Conservation (phyloP, 2,329 filamentous ascomycete species). For the Verticillium zaregamsianum region DNA sequence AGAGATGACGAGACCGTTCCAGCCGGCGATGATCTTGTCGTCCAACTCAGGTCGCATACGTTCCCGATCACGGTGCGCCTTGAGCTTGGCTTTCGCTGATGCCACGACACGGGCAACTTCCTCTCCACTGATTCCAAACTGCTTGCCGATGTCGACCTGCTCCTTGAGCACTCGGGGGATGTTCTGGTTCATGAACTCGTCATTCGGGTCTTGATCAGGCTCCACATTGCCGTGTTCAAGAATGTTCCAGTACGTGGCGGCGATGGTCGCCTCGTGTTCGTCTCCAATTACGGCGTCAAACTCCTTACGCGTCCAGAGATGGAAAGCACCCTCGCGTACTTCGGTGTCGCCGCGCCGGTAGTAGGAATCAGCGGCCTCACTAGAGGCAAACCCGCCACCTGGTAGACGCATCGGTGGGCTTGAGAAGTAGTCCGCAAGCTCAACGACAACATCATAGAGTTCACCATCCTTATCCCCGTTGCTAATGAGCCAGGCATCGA, state of each 20-base stretch:
- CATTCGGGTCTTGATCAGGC: constrained; percentile 77
- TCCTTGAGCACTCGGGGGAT: constrained; percentile 71
- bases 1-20: constrained; percentile 85
- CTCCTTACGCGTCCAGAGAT: constrained; percentile 88
- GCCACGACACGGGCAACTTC: constrained; percentile 66
- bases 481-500: constrained; percentile 73
- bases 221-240: constrained; percentile 81
- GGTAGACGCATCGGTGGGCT: constrained; percentile 61
- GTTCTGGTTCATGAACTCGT: constrained; percentile 94
- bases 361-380: constrained; percentile 85
- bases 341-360: constrained; percentile 71
- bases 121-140: constrained; percentile 67
- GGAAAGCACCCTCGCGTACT: constrained; percentile 88
- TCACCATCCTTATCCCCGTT: constrained; percentile 55
- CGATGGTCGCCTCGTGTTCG: constrained; percentile 47
- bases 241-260: constrained; percentile 82
- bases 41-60: constrained; percentile 76
- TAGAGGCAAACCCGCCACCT: constrained; percentile 76
- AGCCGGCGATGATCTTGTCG: constrained; percentile 81
- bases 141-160: constrained; percentile 63
- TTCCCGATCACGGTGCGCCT: constrained; percentile 66
- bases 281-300: constrained; percentile 71
- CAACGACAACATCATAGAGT: constrained; percentile 72
- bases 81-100: constrained; percentile 63
- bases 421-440: constrained; percentile 83